phyloP scores from a whole-genome alignment of 2,329 filamentous ascomycete species.

The Didymella arachidicola region DNA sequence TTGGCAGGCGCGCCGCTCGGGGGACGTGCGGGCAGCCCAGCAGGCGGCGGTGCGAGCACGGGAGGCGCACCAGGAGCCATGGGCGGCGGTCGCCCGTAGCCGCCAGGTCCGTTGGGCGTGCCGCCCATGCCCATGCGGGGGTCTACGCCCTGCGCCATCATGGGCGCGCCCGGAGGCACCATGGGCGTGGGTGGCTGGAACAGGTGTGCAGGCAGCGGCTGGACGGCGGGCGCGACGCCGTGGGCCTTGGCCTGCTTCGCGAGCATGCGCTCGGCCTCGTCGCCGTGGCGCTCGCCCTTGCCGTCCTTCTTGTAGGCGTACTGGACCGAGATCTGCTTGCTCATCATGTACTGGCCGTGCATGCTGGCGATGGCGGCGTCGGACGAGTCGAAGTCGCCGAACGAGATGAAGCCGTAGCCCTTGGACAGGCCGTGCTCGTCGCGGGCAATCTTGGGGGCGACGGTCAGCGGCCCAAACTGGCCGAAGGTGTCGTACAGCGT shows the following conservation, averaged over 20 bases:
- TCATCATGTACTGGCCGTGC: slow-evolving; percentile 95
- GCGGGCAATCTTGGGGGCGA: slow-evolving; percentile 84
- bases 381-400: slow-evolving; percentile 89
- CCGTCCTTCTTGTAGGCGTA: slow-evolving; percentile 99
- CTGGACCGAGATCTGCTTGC: slow-evolving; percentile 94
- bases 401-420: slow-evolving; percentile 96
- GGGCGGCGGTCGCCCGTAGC: slow-evolving; percentile 40
- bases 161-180: slow-evolving; percentile 37
- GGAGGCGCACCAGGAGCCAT: slow-evolving; percentile 45
- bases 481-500: slow-evolving; percentile 94
- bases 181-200: slow-evolving; percentile 55
- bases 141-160: slow-evolving; percentile 45
- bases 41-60: slow-evolving; percentile 46
- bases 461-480: slow-evolving; percentile 85
- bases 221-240: slow-evolving; percentile 83
- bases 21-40: slow-evolving; percentile 60
- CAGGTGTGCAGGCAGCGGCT: slow-evolving; percentile 77
- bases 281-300: slow-evolving; percentile 94
- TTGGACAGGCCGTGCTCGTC: slow-evolving; percentile 90
- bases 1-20: slow-evolving; percentile 67
- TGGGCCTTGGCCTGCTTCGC: slow-evolving; percentile 93
- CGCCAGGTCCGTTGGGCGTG: slow-evolving; percentile 52
- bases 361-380: slow-evolving; percentile 91
- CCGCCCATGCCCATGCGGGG: slow-evolving; percentile 43
- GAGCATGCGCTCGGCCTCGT: slow-evolving; percentile 89